Conservation (phyloP, 2,329 filamentous ascomycete genomes). For the Penicillium brasilianum region DNA sequence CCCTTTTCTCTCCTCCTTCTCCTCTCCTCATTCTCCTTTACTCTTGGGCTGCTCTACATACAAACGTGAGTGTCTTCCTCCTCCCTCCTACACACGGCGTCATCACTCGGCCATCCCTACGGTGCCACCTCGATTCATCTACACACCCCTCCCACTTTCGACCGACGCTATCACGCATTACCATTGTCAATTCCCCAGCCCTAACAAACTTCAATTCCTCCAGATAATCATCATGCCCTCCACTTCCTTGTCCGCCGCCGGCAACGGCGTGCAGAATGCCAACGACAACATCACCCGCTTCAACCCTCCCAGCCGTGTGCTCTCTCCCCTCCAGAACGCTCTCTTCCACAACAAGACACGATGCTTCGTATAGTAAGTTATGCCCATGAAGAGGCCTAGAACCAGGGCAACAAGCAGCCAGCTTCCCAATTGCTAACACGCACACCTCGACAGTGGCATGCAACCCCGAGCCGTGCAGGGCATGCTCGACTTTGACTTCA, state of each 20-base stretch:
- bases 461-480: conserved; percentile 91
- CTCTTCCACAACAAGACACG: conserved; percentile 99
- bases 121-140: background rate
- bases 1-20: conserved; percentile 26
- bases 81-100: conserved; percentile 9
- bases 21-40: conserved; percentile 23
- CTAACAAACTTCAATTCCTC: conserved; percentile 2
- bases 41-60: conserved; percentile 30
- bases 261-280: conserved; percentile 68
- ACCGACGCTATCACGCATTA: conserved; percentile 7
- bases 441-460: conserved; percentile 68
- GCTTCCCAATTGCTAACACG: background rate
- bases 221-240: conserved; percentile 58
- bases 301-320: conserved; percentile 84
- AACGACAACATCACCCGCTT: conserved; percentile 99
- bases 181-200: conserved; percentile 4
- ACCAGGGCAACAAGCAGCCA: background rate
- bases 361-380: conserved; percentile 95
- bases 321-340: conserved; percentile 87
- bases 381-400: background rate
- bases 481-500: conserved; percentile 99
- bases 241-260: conserved; percentile 54
- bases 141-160: conserved; percentile 8
- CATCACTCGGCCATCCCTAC: background rate
- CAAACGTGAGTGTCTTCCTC: conserved; percentile 27